Conservation (phyloP, 768 basidiomycete species). For the Suillus plorans region DNA sequence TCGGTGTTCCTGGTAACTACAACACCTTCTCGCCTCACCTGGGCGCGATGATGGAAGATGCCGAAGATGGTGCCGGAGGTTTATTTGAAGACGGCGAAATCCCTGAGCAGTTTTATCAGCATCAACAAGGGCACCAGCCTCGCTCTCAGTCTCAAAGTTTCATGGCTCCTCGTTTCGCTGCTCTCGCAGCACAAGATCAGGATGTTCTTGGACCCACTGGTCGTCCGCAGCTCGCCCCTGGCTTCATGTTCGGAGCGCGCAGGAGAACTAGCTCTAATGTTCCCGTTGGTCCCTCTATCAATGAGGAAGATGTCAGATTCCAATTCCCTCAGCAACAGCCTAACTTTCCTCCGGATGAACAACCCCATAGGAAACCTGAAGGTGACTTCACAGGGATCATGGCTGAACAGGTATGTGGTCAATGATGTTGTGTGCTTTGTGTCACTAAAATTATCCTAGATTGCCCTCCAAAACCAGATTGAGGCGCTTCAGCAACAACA, state of each 20-base stretch:
- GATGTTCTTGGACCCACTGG: slow-evolving; percentile 70
- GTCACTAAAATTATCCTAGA: slow-evolving; percentile 42
- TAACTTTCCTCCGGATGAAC: slow-evolving; percentile 34
- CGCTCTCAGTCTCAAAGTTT: slow-evolving; percentile 83
- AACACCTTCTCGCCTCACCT: slow-evolving; percentile 78
- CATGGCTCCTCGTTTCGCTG: slow-evolving; percentile 86
- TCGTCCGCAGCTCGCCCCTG: slow-evolving; percentile 87
- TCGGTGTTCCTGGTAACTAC: slow-evolving; percentile 57
- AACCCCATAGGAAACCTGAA: slow-evolving; percentile 55
- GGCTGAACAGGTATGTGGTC: slow-evolving; percentile 81
- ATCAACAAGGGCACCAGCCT: slow-evolving; percentile 56
- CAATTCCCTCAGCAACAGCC: slow-evolving; percentile 76
- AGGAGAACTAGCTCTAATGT: slow-evolving; percentile 49
- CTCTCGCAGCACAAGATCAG: slow-evolving; percentile 66
- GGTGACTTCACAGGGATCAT: slow-evolving; percentile 85
- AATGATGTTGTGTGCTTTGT: slow-evolving; percentile 7
- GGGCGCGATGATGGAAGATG: slow-evolving; percentile 82
- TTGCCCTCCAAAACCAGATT: slow-evolving; percentile 88
- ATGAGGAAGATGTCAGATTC: slow-evolving; percentile 79
- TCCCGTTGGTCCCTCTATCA: slow-evolving; percentile 70
- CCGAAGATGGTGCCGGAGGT: slow-evolving; percentile 54
- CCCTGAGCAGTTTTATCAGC: slow-evolving; percentile 51
- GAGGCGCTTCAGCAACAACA: slow-evolving; percentile 90
- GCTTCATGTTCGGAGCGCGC: slow-evolving; percentile 84
- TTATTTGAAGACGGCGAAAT: slow-evolving; percentile 81